phyloP scores from a whole-genome alignment of 495 filamentous ascomycete species.

The Lineolata rhizophorae region DNA sequence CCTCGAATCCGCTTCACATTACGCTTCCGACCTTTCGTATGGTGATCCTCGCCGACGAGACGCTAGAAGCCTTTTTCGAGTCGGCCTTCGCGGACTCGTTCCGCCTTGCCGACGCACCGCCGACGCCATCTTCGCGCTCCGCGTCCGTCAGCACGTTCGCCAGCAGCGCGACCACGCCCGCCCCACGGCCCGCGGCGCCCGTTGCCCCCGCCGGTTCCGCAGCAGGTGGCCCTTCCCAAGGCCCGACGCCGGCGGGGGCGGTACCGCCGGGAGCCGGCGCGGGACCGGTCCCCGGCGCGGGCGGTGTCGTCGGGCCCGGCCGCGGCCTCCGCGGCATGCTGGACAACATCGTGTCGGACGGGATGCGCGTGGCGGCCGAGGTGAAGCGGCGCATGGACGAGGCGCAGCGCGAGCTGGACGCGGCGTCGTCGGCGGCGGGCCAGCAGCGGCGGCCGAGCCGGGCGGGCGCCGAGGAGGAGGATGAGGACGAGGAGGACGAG shows the following conservation, averaged over 20 bases:
- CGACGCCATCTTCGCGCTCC: constrained; percentile 15
- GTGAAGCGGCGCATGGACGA: constrained; percentile 85
- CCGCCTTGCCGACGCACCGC: constrained; percentile 32
- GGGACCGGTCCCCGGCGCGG: not conserved
- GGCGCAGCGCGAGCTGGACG: constrained; percentile 64
- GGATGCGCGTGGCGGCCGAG: constrained; percentile 84
- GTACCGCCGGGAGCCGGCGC: constrained; percentile 17
- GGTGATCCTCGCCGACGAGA: constrained; percentile 90
- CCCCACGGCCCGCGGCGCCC: constrained; percentile 1
- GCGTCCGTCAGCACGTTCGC: constrained; percentile 55
- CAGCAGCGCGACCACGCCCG: constrained; percentile 30
- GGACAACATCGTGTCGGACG: constrained; percentile 92
- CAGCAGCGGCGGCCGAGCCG: no score
- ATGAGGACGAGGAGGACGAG: constrained; percentile 50
- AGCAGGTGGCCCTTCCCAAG: no score
- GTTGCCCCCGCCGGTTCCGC: constrained; percentile 9
- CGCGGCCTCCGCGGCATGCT: constrained; percentile 78
- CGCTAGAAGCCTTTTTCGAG: constrained; percentile 92
- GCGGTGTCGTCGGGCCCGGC: constrained; percentile 35
- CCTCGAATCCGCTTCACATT: constrained; percentile 45
- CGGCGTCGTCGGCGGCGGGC: constrained; percentile 35
- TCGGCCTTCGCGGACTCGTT: constrained; percentile 53
- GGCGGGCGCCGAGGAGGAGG: constrained; percentile 28
- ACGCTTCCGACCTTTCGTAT: constrained; percentile 96
- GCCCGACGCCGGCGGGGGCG: no score